phyloP scores from a whole-genome alignment of 2,329 filamentous ascomycete genomes.

The Penicillium psychrosexuale region DNA sequence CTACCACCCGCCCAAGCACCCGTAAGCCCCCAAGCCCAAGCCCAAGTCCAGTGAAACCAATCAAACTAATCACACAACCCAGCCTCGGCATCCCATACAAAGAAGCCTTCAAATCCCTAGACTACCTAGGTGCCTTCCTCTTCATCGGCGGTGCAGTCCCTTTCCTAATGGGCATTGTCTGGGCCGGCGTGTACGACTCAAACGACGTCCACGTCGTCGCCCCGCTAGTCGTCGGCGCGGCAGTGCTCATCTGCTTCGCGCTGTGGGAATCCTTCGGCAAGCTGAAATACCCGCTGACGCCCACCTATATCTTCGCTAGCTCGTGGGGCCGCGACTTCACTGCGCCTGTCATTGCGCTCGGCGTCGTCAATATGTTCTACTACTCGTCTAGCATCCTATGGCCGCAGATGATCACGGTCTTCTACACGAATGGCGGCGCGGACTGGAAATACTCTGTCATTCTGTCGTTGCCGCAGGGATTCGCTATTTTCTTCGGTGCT shows the following conservation, averaged over 20 bases:
- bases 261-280: constrained; percentile 42
- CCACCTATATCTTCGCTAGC: constrained; percentile 46
- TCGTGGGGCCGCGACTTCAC: constrained; percentile 49
- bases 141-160: constrained; percentile 38
- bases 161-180: constrained; percentile 43
- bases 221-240: constrained; percentile 37
- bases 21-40: constrained; percentile 32
- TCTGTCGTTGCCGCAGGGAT: constrained; percentile 46
- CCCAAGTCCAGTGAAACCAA: constrained; percentile 16
- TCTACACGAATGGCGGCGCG: constrained; percentile 40
- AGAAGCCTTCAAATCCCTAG: constrained; percentile 37
- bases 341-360: constrained; percentile 45
- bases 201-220: constrained; percentile 40
- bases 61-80: constrained; percentile 13
- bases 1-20: constrained; percentile 43
- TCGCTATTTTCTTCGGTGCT: constrained; percentile 47
- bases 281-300: constrained; percentile 43
- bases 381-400: constrained; percentile 49
- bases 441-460: constrained; percentile 36
- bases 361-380: constrained; percentile 54
- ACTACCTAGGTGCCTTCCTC: constrained; percentile 40
- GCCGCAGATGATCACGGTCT: constrained; percentile 49
- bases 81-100: constrained; percentile 36
- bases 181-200: constrained; percentile 37
- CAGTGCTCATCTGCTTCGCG: constrained; percentile 36